Evolutionary conservation across 2,329 filamentous ascomycete genomes (phyloP), one percentile per base, ranked within the genome.

Genomic region (Scedosporium dehoogii): DNA sequence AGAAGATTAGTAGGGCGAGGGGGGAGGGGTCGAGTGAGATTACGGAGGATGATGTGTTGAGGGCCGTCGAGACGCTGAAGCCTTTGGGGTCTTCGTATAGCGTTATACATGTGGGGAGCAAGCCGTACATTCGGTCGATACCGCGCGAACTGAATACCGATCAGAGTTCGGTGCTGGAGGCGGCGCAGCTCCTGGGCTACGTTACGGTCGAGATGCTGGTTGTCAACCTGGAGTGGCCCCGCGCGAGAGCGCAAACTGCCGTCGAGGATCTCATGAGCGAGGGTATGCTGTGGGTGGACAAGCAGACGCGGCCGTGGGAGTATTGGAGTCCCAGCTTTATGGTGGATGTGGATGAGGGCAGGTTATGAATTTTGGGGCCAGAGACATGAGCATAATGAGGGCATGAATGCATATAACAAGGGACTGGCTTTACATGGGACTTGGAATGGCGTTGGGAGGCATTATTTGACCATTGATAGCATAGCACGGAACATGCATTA

Each of bases 131-230:
- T 62, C 85, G 94, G 29, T 96, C 91, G 3, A 87, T 99, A 48
- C 94, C 94, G 1, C 94, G 96, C 73, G 94, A 99, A 76, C 82
- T 99, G 65, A 97, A 96, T 73, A 92, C 86, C 14, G 94, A 99
- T 73, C 94, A 99, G 78, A 90, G 90, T 59, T 90, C 88, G 2
- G 93, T 96, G 12, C 82, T 99, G 6, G 94, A 97, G 78, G 92
- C 90, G 1, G 91, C 91, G 6, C 91, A 97, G 74, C 80, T 97
- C 9, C 79, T 97, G 9, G 93, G 94, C 1, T 96, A 91, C 70
- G 90, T 97, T 60, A 96, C 88, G 63, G 85, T 96, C 16, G 89
- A 89, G 1, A 96, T 97, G 89, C 76, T 99, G 62, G 87, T 89
- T 75, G 77, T 89, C 59, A 99, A 99, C 72, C 76, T 99, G 29